Evolutionary conservation across 441 rosid genomes (phyloP).

Genomic region (Raphanus hybrid): DNA sequence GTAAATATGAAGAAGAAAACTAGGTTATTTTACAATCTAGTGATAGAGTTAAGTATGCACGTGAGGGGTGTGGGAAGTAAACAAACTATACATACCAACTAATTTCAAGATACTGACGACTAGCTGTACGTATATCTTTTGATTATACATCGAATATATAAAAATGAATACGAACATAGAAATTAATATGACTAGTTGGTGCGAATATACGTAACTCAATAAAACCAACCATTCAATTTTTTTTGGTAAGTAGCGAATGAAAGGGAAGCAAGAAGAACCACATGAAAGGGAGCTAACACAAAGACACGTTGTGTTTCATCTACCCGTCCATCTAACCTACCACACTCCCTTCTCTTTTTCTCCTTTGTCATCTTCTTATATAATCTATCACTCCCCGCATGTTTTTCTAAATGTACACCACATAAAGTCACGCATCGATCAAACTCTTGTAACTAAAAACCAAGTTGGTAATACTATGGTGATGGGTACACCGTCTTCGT

Average conservation of each 20-base stretch:
- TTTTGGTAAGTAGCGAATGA: slow-evolving; percentile 39
- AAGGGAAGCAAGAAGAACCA: slow-evolving; percentile 34
- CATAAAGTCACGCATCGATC: neutral
- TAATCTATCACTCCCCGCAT: slow-evolving; percentile 3
- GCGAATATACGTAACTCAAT: neutral
- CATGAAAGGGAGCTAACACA: slow-evolving; percentile 29
- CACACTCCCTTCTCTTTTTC: slow-evolving; percentile 17
- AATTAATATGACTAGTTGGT: slow-evolving; percentile 22
- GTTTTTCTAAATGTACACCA: neutral
- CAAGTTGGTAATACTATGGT: slow-evolving; percentile 2
- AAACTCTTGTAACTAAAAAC: neutral
- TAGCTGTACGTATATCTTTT: neutral
- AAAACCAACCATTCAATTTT: slow-evolving; percentile 37
- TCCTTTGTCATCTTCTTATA: slow-evolving; percentile 16
- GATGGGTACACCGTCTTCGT: slow-evolving; percentile 18
- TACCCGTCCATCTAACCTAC: slow-evolving; percentile 49
- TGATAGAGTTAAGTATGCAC: slow-evolving; percentile 33
- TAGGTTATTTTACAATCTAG: slow-evolving; percentile 1
- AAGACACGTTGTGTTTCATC: slow-evolving; percentile 41
- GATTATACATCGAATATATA: neutral
- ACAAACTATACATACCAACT: slow-evolving; percentile 12
- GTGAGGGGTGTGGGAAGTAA: slow-evolving; percentile 25
- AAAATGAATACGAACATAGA: neutral
- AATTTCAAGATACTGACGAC: neutral
- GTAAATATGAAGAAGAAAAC: neutral